phyloP scores from a whole-genome alignment of 2,329 filamentous ascomycete species.

The Hortaea werneckii region DNA sequence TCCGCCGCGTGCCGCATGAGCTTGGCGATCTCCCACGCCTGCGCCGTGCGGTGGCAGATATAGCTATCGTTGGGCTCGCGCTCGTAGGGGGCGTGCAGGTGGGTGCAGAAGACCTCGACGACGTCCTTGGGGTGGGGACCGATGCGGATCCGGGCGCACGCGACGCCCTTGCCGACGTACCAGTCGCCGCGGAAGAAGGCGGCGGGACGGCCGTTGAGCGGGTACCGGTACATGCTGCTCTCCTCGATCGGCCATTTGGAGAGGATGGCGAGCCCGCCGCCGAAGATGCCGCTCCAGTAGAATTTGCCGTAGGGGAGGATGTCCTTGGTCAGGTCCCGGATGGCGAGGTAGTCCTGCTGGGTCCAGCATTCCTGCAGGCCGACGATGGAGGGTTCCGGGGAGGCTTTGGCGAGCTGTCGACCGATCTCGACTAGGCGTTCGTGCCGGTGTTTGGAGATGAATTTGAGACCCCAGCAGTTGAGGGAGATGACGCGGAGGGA shows the following conservation, averaged over 20 bases:
- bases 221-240: conserved; percentile 74
- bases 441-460: conserved; percentile 65
- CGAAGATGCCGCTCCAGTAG: conserved; percentile 82
- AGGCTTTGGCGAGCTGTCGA: conserved; percentile 58
- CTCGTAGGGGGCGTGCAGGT: conserved; percentile 77
- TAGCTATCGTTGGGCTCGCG: conserved; percentile 71
- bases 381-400: conserved; percentile 69
- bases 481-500: conserved; percentile 67
- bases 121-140: conserved; percentile 55
- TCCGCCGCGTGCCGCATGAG: conserved; percentile 73
- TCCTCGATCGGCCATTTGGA: conserved; percentile 89
- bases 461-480: conserved; percentile 96
- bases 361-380: conserved; percentile 95
- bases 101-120: conserved; percentile 86
- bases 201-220: conserved; percentile 85
- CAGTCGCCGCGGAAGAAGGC: conserved; percentile 93
- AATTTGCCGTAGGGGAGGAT: conserved; percentile 86
- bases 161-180: conserved; percentile 92
- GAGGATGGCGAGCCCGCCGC: conserved; percentile 77
- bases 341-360: conserved; percentile 68
- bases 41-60: conserved; percentile 77
- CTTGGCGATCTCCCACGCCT: conserved; percentile 92
- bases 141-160: conserved; percentile 67
- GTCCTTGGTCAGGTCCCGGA: conserved; percentile 61
- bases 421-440: conserved; percentile 79